Evolutionary conservation across 306 rosid species (phyloP), one percentile per base, ranked within the genome.

Genomic region (Quercus gilva): DNA sequence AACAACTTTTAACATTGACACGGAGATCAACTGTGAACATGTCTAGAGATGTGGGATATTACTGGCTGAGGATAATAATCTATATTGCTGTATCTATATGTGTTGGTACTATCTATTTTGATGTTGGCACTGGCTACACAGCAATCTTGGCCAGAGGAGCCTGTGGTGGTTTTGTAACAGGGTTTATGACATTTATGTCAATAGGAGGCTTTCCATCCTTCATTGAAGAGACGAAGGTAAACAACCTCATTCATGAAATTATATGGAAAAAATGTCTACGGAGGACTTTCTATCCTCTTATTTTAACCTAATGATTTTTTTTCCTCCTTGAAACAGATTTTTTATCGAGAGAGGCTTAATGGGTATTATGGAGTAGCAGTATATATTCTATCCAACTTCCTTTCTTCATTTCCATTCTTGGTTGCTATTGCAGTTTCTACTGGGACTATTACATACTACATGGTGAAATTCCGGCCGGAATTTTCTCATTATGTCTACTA

Each of bases 101-200:
- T 79, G 99, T 95, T 18, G 99, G 99, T 76, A 95, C 99, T 7
- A 88, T 95, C 78, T 95, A 91, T 79, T 95, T 83, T 69, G 92
- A 91, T 23, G 72, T 95, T 79, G 99, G 99, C 52, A 82, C 85
- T 5, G 78, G 98, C 85, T 95, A 95, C 80, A 84, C 93, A 75
- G 90, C 99, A 9, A 95, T 95, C 87, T 82, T 93, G n/a, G 99
- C 99, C 4, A 86, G 99, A 7, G 94, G 93, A 69, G 97, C 99
- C 25, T 95, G 99, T 52, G 98, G 96, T 67, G 99, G 88, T n/a
- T 95, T 95, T 67, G 86, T 95, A 56, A 90, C 97, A 19, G 99
- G 99, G 71, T 95, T 95, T 28, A 95, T 95, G 99, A 95, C 99
- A 77, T 95, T 95, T 81, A 95, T 95, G 99, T 91, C 99, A 12